A percentile compares a stretch with the other conserved stretches of the same genome.
phyloP scores from a whole-genome alignment of 768 basidiomycete genomes.

The Termitomyces sp. region DNA sequence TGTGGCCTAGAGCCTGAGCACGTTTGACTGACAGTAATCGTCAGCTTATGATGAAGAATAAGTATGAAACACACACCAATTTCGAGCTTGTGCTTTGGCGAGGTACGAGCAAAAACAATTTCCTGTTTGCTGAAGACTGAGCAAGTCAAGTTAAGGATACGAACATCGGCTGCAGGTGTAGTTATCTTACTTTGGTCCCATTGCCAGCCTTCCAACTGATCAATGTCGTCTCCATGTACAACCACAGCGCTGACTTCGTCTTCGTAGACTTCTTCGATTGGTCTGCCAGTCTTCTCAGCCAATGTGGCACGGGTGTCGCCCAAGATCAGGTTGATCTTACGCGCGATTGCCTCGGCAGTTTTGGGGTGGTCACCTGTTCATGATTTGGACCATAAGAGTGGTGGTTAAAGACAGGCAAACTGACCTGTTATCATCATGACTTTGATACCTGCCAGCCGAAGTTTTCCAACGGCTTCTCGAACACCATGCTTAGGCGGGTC shows the following conservation, averaged over 20 bases:
- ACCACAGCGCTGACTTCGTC: constrained; percentile 65
- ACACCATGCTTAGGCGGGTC: constrained; percentile 71
- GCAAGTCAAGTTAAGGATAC: not conserved
- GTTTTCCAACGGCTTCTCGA: constrained; percentile 64
- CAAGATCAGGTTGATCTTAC: constrained; percentile 66
- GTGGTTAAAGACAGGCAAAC: constrained; percentile 5
- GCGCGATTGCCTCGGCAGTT: constrained; percentile 68
- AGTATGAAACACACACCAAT: constrained; percentile 39
- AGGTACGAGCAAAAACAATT: constrained; percentile 68
- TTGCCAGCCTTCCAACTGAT: constrained; percentile 62
- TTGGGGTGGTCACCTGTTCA: constrained; percentile 59
- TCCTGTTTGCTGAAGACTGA: constrained; percentile 62
- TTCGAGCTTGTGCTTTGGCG: constrained; percentile 68
- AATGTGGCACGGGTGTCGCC: constrained; percentile 62
- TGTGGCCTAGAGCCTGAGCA: constrained; percentile 64
- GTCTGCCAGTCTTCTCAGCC: constrained; percentile 46
- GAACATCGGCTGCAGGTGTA: not conserved
- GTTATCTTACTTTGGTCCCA: constrained; percentile 60
- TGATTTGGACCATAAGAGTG: not conserved
- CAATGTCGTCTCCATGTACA: constrained; percentile 65
- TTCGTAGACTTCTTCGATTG: constrained; percentile 56
- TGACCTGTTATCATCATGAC: constrained; percentile 73
- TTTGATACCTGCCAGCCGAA: constrained; percentile 66
- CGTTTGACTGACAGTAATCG: constrained; percentile 44
- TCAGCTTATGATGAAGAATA: not conserved